These are phyloP conservation scores for Secale cereale DNA, from an alignment of 176 grass and related monocot species.

Conservation along the genomic window DNA sequence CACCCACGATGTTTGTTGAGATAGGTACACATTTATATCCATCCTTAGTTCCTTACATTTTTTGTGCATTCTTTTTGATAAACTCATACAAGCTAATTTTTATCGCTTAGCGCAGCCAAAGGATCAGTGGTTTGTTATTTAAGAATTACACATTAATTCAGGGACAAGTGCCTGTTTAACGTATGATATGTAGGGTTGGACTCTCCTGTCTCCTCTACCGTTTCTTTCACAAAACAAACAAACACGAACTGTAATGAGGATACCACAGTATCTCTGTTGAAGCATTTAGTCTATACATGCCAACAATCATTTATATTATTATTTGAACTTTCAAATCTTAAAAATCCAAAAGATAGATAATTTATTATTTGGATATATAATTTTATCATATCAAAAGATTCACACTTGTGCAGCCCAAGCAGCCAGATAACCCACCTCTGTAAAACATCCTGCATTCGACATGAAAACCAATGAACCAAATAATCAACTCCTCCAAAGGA, in stretches of 20 bases:
- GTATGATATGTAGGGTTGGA: background rate
- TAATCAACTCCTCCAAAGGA: background rate
- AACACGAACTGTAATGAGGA: background rate
- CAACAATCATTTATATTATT: background rate
- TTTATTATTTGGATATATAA: background rate
- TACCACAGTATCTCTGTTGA: background rate
- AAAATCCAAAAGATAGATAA: background rate
- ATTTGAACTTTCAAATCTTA: background rate
- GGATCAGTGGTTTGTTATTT: background rate
- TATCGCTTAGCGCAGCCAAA: background rate
- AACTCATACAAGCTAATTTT: background rate
- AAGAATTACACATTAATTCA: background rate
- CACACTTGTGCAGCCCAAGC: background rate
- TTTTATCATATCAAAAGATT: background rate
- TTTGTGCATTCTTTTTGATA: background rate
- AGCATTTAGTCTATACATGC: background rate
- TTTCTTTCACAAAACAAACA: background rate
- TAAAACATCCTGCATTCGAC: background rate
- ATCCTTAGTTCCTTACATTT: background rate
- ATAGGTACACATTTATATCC: conserved; percentile 59
- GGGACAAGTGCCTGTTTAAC: background rate
- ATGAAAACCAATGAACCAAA: background rate
- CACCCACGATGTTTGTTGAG: conserved; percentile 84
- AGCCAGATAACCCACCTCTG: background rate
- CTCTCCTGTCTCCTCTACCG: background rate